Conservation (phyloP, 1,284 basidiomycete genomes). For the Cryptococcus wingfieldii region DNA sequence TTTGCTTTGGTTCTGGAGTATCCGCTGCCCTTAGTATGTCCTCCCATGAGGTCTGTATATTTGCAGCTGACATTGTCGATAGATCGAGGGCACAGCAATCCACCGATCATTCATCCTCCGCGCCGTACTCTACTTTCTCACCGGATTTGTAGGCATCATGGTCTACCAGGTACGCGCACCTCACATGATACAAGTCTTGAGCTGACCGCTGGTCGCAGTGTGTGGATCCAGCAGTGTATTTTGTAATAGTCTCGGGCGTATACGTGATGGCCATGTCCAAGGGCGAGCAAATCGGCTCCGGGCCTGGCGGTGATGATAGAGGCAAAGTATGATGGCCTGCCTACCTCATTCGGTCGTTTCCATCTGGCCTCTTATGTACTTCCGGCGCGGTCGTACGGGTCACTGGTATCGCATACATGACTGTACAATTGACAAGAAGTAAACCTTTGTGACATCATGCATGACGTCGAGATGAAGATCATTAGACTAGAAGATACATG, state of each 20-base stretch:
- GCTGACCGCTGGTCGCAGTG: constrained; percentile 11
- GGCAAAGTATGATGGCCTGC: background rate
- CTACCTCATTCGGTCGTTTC: background rate
- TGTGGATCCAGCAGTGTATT: constrained; percentile 29
- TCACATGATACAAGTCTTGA: background rate
- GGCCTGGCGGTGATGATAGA: background rate
- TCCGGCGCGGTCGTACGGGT: no score
- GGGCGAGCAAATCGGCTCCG: constrained; percentile 13
- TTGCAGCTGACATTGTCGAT: background rate
- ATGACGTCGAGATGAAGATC: no score
- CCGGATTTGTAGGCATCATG: constrained; percentile 62
- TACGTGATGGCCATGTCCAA: constrained; percentile 17
- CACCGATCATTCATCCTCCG: constrained; percentile 63
- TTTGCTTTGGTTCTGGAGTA: constrained; percentile 60
- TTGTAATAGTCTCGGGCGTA: constrained; percentile 20
- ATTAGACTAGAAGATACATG: no score
- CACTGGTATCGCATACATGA: no score
- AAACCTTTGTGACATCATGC: no score
- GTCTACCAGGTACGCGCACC: constrained; percentile 65
- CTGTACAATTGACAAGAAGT: no score
- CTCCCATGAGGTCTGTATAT: background rate
- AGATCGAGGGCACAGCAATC: constrained; percentile 56
- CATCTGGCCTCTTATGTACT: no score
- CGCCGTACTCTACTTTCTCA: constrained; percentile 61
- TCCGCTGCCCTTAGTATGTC: constrained; percentile 24